A percentile compares a stretch with the other conserved stretches of the same genome.
Evolutionary conservation across 23 red algal species (phyloP).

Genomic region (Agarophyton chilense): DNA sequence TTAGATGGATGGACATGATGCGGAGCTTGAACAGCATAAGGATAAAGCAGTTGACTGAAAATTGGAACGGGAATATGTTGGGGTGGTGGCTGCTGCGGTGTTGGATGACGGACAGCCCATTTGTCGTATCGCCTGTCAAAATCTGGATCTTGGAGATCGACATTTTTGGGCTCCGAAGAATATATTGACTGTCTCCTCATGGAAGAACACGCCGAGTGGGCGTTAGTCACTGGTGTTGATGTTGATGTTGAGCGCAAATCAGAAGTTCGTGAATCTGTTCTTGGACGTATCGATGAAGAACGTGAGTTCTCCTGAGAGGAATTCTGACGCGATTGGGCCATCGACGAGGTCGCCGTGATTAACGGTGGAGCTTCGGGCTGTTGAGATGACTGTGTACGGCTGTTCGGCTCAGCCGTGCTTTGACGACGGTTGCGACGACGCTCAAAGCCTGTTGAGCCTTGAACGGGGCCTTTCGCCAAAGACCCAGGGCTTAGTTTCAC

Average conservation of each 20-base stretch:
- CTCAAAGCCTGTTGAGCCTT: conserved; percentile 43
- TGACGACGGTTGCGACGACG: conserved; percentile 57
- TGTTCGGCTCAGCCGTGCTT: neutral
- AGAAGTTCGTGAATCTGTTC: neutral
- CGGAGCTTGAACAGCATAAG: conserved; percentile 17
- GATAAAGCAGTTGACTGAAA: conserved; percentile 58
- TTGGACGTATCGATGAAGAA: neutral
- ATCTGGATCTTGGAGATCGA: conserved; percentile 63
- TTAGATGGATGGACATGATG: conserved; percentile 25
- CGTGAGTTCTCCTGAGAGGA: neutral
- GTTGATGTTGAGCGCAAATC: conserved; percentile 2
- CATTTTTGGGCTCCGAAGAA: neutral
- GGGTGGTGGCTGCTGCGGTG: neutral
- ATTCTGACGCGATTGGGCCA: neutral
- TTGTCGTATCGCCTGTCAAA: conserved; percentile 69
- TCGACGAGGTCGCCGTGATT: neutral
- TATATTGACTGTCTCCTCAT: neutral
- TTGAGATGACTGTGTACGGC: neutral
- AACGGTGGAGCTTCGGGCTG: neutral
- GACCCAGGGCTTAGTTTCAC: neutral
- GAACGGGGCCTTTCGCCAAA: conserved; percentile 48
- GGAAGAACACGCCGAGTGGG: neutral
- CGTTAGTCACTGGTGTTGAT: neutral
- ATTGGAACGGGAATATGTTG: conserved; percentile 46
- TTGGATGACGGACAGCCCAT: conserved; percentile 42